phyloP scores from a whole-genome alignment of 768 basidiomycete genomes.

The Leccinum disarticulatum region DNA sequence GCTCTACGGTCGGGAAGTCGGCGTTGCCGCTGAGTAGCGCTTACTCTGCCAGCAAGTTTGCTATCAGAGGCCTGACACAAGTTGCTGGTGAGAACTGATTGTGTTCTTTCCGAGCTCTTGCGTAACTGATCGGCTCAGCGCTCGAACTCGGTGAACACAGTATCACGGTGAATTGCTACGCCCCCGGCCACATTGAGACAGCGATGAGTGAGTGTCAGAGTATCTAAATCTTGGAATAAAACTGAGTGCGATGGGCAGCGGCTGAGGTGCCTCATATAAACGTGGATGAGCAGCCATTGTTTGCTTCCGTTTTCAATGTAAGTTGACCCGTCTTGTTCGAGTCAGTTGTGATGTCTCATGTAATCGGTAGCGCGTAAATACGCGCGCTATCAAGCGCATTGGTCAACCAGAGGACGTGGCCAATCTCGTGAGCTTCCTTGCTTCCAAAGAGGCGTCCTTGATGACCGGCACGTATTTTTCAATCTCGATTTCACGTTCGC shows the following conservation, averaged over 20 bases:
- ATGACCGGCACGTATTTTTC: not conserved
- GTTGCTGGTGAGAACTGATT: constrained; percentile 29
- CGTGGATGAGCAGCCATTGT: not conserved
- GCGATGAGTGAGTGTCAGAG: not conserved
- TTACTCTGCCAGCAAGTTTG: constrained; percentile 43
- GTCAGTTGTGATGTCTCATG: not conserved
- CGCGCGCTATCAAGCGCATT: not conserved
- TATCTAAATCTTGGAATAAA: not conserved
- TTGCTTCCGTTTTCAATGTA: not conserved
- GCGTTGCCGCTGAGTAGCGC: not conserved
- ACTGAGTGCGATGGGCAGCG: not conserved
- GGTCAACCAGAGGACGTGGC: not conserved
- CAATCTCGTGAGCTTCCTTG: not conserved
- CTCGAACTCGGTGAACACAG: not conserved
- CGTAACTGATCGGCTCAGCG: not conserved
- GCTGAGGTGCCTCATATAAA: not conserved
- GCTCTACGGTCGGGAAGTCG: not conserved
- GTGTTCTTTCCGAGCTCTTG: not conserved
- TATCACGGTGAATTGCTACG: not conserved
- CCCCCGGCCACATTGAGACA: not conserved
- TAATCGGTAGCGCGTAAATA: not conserved
- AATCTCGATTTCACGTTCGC: not conserved
- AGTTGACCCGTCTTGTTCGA: not conserved
- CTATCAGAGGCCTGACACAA: constrained; percentile 43
- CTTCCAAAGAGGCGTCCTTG: not conserved